phyloP scores from a whole-genome alignment of 2,329 filamentous ascomycete genomes.

The Dactylellina haptotyla region DNA sequence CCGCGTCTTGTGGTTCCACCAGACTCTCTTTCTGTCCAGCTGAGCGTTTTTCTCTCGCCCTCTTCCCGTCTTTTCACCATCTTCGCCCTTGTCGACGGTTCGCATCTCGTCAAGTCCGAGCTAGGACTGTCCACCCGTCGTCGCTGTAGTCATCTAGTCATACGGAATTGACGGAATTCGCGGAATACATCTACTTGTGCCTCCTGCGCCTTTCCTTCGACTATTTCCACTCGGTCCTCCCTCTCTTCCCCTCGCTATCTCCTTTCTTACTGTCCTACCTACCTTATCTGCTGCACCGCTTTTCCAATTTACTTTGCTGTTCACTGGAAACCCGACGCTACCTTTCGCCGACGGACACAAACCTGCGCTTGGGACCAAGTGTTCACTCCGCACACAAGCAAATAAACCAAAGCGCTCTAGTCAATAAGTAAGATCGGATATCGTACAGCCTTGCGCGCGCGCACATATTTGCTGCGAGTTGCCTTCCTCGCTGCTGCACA shows the following conservation, averaged over 20 bases:
- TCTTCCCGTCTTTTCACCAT: slow-evolving; percentile 31
- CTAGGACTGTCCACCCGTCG: too few relatives aligned
- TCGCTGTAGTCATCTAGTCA: slow-evolving; percentile 14
- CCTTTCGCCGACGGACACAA: too few relatives aligned
- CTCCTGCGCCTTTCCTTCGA: not conserved
- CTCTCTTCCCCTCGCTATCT: slow-evolving; percentile 11
- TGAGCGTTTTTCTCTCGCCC: slow-evolving; percentile 22
- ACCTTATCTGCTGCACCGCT: slow-evolving; percentile 8
- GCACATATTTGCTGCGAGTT: slow-evolving; percentile 4
- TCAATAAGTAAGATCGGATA: slow-evolving; percentile 14
- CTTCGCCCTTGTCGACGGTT: slow-evolving; percentile 16
- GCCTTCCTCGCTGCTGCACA: slow-evolving; percentile 27
- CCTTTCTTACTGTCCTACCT: slow-evolving; percentile 1
- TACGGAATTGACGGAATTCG: slow-evolving; percentile 10
- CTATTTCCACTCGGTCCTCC: slow-evolving; percentile 1
- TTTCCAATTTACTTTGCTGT: slow-evolving; percentile 2
- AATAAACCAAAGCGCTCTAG: not conserved
- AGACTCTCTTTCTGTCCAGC: slow-evolving; percentile 31
- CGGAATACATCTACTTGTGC: slow-evolving; percentile 32
- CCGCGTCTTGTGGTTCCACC: slow-evolving; percentile 37
- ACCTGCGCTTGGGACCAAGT: not conserved
- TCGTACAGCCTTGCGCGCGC: slow-evolving; percentile 14
- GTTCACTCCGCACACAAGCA: slow-evolving; percentile 1
- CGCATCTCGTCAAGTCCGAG: too few relatives aligned
- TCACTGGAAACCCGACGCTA: too few relatives aligned